These are phyloP conservation scores for Trypanosoma mega DNA, from an alignment of 208 protist species.

Conservation along the genomic window DNA sequence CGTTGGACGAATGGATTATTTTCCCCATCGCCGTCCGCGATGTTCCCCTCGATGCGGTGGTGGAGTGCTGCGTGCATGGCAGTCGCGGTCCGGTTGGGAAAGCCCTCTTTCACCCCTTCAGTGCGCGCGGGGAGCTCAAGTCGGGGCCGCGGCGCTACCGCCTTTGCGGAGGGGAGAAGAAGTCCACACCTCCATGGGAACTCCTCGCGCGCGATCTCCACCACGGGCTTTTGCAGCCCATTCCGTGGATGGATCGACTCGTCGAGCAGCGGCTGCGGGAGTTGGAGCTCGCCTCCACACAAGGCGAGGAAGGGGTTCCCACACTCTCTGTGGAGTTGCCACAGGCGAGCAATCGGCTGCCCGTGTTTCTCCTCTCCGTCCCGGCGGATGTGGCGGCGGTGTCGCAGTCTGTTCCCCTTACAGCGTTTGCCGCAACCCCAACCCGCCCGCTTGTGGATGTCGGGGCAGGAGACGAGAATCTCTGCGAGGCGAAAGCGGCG, in stretches of 20 bases:
- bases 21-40: constrained; percentile 84
- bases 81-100: constrained; percentile 22
- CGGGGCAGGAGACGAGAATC: constrained; percentile 55
- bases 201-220: constrained; percentile 29
- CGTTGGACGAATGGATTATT: constrained; percentile 42
- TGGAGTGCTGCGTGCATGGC: constrained; percentile 50
- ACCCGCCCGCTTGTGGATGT: constrained; percentile 42
- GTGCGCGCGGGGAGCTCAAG: constrained; percentile 46
- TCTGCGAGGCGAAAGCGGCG: constrained; percentile 63
- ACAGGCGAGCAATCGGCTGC: constrained; percentile 26
- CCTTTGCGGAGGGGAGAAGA: constrained; percentile 12
- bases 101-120: constrained; percentile 41
- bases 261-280: constrained; percentile 45
- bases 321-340: constrained; percentile 47
- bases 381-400: constrained; percentile 1
- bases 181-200: constrained; percentile 10
- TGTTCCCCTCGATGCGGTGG: constrained; percentile 74
- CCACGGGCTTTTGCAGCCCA: constrained; percentile 38
- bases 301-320: not conserved
- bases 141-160: constrained; percentile 35
- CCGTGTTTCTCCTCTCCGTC: constrained; percentile 21
- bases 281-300: too few relatives aligned
- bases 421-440: constrained; percentile 26
- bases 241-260: constrained; percentile 81
- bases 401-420: not conserved